phyloP scores from a whole-genome alignment of 2,329 filamentous ascomycete species.

The Epichloe gansuensis region DNA sequence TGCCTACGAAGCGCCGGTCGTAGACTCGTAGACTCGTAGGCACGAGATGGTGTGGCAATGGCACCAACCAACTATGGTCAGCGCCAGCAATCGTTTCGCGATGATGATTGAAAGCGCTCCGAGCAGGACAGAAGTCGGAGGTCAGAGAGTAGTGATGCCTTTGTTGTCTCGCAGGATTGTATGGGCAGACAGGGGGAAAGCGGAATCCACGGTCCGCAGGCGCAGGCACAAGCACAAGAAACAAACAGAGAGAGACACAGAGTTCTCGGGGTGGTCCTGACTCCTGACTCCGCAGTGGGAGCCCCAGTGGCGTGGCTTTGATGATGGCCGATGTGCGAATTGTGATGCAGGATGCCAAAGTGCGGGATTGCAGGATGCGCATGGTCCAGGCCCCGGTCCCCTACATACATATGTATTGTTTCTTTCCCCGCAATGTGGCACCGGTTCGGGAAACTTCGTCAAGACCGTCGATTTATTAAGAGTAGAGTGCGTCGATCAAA shows the following conservation, averaged over 20 bases:
- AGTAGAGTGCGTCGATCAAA: not conserved
- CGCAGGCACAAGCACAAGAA: not conserved
- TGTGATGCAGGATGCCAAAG: not conserved
- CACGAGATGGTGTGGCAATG: not conserved
- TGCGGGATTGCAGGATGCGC: not conserved
- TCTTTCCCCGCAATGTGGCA: conserved; percentile 5
- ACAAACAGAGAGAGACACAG: not conserved
- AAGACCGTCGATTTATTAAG: not conserved
- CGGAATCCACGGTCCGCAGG: not conserved
- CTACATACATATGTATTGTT: not conserved
- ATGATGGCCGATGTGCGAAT: not conserved
- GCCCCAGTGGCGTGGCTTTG: conserved; percentile 3
- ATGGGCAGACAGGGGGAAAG: not conserved
- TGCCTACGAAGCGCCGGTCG: not conserved
- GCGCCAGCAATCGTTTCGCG: not conserved
- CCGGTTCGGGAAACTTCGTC: not conserved
- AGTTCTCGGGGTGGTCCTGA: not conserved
- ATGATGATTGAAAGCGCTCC: not conserved
- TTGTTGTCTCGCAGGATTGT: not conserved
- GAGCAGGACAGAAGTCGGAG: not conserved
- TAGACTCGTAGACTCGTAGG: not conserved
- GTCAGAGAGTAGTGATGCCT: not conserved
- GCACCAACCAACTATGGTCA: not conserved
- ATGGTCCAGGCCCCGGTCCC: conserved; percentile 1
- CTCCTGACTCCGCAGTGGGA: conserved; percentile 1